Evolutionary conservation across 116 monocot species (phyloP), one percentile per base, ranked within the genome.

Genomic region (Iris pallida): DNA sequence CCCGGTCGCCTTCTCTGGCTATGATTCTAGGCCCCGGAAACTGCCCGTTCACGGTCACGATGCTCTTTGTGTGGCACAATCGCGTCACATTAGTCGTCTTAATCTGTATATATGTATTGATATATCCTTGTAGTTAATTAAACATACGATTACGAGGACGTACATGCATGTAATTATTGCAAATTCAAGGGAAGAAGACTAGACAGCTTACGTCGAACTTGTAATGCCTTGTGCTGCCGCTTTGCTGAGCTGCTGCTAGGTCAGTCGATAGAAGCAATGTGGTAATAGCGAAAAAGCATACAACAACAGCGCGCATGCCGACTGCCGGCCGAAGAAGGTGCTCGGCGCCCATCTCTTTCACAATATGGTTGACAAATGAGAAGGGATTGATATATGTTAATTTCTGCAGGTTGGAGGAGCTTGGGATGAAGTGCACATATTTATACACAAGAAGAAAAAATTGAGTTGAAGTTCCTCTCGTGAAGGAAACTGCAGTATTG

Each of bases 31-130:
- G 77, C 61, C 78, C 77, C 4, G 69, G 76, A 14, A 82, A 77
- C 53, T 73, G 18, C 42, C 74, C 74, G 44, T 78, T 82, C 30
- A 78, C 82, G 10, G 70, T 82, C 43, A 71, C 14, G 8, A 83
- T 71, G 66, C 71, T 83, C 62, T 66, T 51, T 7, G 49, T 51
- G 49, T 4, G 49, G 49, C 49, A 51, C 13, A 51, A 13, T 9
- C 30, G 30, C 5, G 77, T 78, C 59, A 64, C 72, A 16, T 81
- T 81, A 30, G 53, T 46, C 69, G 69, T 20, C 16, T 42, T 48
- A 47, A 76, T 57, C 81, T 76, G 65, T 16, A 44, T 8, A 5
- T 8, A 10, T 5, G 54, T n/a, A n/a, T n/a, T n/a, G n/a, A n/a
- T n/a, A n/a, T n/a, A n/a, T n/a, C n/a, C n/a, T n/a, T n/a, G n/a